phyloP scores from a whole-genome alignment of 495 filamentous ascomycete genomes.

The Penicillium goetzii region DNA sequence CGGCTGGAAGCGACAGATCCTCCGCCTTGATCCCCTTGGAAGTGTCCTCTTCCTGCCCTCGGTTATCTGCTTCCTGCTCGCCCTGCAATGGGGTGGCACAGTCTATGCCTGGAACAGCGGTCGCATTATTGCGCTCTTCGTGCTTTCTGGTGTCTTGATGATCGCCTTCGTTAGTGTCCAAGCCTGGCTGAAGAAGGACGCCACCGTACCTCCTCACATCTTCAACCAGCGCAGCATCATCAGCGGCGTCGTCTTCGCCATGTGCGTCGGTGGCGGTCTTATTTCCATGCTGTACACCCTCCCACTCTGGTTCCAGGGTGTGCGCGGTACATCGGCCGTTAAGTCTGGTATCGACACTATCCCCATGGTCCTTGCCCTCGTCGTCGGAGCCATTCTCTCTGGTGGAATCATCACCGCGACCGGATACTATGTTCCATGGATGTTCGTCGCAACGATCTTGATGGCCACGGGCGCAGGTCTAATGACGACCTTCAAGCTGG shows the following conservation, averaged over 20 bases:
- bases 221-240: constrained; percentile 59
- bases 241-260: constrained; percentile 44
- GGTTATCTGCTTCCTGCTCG: constrained; percentile 59
- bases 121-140: constrained; percentile 57
- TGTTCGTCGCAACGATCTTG: constrained; percentile 55
- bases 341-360: constrained; percentile 43
- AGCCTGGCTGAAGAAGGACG: constrained; percentile 45
- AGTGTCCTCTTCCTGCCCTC: constrained; percentile 53
- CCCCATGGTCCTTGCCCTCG: constrained; percentile 50
- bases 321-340: constrained; percentile 36
- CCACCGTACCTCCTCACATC: constrained; percentile 59
- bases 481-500: constrained; percentile 59
- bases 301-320: constrained; percentile 79
- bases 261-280: constrained; percentile 30
- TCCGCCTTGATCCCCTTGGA: constrained; percentile 51
- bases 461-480: constrained; percentile 65
- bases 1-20: constrained; percentile 44
- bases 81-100: constrained; percentile 63
- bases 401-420: constrained; percentile 57
- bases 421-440: constrained; percentile 70
- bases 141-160: constrained; percentile 49
- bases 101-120: constrained; percentile 57
- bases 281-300: constrained; percentile 61
- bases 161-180: constrained; percentile 52
- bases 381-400: constrained; percentile 47